Conservation (phyloP, 495 filamentous ascomycete species). For the Xylaria grammica region DNA sequence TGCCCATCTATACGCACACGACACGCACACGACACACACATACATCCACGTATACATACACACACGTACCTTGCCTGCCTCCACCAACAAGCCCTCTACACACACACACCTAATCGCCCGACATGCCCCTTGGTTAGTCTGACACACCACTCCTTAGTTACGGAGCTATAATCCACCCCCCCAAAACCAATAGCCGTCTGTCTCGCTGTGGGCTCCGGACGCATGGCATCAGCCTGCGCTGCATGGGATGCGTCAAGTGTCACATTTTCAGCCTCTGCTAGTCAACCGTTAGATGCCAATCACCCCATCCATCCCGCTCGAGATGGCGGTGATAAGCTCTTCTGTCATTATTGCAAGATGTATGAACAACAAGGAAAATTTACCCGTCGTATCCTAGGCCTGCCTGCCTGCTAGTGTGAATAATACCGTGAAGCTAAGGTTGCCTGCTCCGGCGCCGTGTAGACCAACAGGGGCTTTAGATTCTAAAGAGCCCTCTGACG, state of each 20-base stretch:
- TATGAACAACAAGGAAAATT: neutral
- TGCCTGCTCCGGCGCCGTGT: neutral
- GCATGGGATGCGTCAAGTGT: conserved; percentile 9
- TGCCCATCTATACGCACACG: neutral
- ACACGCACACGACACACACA: neutral
- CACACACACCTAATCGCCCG: neutral
- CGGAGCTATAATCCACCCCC: neutral
- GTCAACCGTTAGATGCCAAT: neutral
- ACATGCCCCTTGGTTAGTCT: conserved; percentile 1
- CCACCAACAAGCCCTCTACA: neutral
- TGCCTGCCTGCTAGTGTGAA: no score
- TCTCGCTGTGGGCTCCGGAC: neutral
- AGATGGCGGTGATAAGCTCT: neutral
- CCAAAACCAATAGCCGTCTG: neutral
- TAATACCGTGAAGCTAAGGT: neutral
- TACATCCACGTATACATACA: neutral
- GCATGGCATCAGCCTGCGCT: conserved; percentile 5
- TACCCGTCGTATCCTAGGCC: neutral
- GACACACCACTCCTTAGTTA: conserved; percentile 12
- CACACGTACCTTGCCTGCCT: neutral
- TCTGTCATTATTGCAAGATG: no score
- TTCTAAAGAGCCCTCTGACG: no score
- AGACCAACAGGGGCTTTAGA: neutral
- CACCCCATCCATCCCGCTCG: neutral
- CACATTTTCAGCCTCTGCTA: conserved; percentile 13